Evolutionary conservation across 768 basidiomycete genomes (phyloP), one percentile per base, ranked within the genome.

Genomic region (Suillus subaureus): DNA sequence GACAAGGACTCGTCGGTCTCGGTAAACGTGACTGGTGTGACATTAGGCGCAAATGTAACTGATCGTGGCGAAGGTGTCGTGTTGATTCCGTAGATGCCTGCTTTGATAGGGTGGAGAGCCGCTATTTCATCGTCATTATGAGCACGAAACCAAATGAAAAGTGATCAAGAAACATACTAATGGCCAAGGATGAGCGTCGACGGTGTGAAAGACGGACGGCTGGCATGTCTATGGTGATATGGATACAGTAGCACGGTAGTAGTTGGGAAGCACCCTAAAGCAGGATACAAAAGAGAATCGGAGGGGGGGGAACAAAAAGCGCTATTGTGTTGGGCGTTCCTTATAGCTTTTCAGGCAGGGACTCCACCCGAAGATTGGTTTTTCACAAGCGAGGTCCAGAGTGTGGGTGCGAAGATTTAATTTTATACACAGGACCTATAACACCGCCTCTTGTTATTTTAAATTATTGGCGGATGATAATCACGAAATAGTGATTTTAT

Each of bases 31-130:
- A 78, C 79, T 1, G 87, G 87, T 0, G 87, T 88, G 31, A 88
- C 79, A 67, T 88, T 88, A 45, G 87, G 87, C 1, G 87, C 88
- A 58, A 90, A 90, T 0, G 85, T 87, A 33, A 89, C 85, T 6
- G 80, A 78, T 1, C 82, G 80, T n/a, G 83, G 78, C 0, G 82
- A 78, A 0, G 79, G 73, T 3, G 81, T 71, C 8, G 61, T 61
- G 62, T 74, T 70, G 63, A 82, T 78, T 33, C 85, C 85, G 58
- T 89, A 88, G 64, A 81, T 81, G 18, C 86, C 87, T 5, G 87
- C 76, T 68, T 85, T 87, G 62, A 83, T 82, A 35, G 81, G 79
- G 42, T 77, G 73, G 37, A 76, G 65, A 21, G 78, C 79, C 71
- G 71, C 64, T 58, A 23, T 18, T 40, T 21, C 23, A 57, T 57